Evolutionary conservation across 805 yeast genomes (phyloP), one percentile per base, ranked within the genome.

Genomic region (Pichia phayaonensis): DNA sequence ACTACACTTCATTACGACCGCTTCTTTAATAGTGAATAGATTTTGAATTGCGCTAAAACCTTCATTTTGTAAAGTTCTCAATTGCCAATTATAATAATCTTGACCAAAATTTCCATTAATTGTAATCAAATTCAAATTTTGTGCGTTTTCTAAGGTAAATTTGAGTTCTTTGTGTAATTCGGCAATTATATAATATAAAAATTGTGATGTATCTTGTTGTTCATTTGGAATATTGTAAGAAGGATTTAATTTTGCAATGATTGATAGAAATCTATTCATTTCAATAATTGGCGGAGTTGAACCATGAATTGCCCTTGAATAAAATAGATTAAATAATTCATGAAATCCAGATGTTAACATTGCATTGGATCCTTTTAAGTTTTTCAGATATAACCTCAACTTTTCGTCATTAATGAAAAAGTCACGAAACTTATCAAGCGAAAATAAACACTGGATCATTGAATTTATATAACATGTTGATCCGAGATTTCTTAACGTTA

Each of bases 131-230:
- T 47, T 42, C 16, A 47, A 21, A 1, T 47, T 8, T 20, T 21
- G 8, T 2, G 53, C 50, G 1, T 11, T 20, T 8, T 22, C 21
- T 26, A 40, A 31, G 15, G 57, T 57, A 15, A 57, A 51, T 40
- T 59, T 60, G 49, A 85, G 62, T 59, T 86, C 95, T 45, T 81
- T 81, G 61, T 86, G 92, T 13, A 86, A 62, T 54, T 80, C 73
- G 59, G 83, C 90, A 55, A 86, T 66, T 12, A 85, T 56, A 53
- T 85, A 79, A 62, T 84, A 72, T 42, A 86, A 65, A 59, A 84
- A 84, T 58, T 86, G 94, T 49, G 86, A 89, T 1, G 90, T 83
- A 63, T 86, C 95, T 60, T 86, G 94, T 59, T 86, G 95, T 58
- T 84, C 88, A 56, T 75, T 65, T 0, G 92, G 92, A 13, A 86